Conservation (phyloP, 192 early-diverging fungal species). For the Linnemannia elongata region DNA sequence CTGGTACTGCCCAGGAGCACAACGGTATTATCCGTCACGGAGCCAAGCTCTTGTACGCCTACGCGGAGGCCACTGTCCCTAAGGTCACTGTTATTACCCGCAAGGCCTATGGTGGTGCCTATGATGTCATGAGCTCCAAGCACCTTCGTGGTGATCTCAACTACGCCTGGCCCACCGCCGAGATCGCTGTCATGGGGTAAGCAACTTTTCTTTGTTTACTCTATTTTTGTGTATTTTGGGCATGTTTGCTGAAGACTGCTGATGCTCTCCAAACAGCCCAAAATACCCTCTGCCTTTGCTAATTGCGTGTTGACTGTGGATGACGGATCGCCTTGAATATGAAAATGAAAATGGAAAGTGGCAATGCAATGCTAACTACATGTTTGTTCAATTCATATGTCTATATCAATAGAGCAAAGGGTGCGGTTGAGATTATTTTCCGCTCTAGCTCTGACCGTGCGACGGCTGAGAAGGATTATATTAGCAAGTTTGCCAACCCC, state of each 20-base stretch:
- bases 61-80: slow-evolving; percentile 95
- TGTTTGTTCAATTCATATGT: neutral
- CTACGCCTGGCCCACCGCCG: slow-evolving; percentile 96
- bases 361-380: neutral
- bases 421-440: slow-evolving; percentile 98
- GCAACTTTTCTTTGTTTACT: slow-evolving; percentile 1
- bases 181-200: slow-evolving; percentile 97
- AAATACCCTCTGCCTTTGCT: neutral
- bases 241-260: neutral
- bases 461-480: slow-evolving; percentile 88
- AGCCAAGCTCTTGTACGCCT: slow-evolving; percentile 96
- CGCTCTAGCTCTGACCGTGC: slow-evolving; percentile 71
- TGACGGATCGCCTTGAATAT: neutral
- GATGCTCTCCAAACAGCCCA: neutral
- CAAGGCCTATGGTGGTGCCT: slow-evolving; percentile 98
- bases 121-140: slow-evolving; percentile 98
- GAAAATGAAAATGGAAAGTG: neutral
- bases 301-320: neutral
- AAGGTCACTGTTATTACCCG: slow-evolving; percentile 96
- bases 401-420: slow-evolving; percentile 72
- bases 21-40: slow-evolving; percentile 96
- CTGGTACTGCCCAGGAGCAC: slow-evolving; percentile 95
- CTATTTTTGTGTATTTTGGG: neutral
- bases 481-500: slow-evolving; percentile 94
- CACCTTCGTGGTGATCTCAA: slow-evolving; percentile 93